Percentiles rank a stretch among this genome's conserved stretches.
phyloP scores from a whole-genome alignment of 495 filamentous ascomycete genomes.

The Tuber borchii region DNA sequence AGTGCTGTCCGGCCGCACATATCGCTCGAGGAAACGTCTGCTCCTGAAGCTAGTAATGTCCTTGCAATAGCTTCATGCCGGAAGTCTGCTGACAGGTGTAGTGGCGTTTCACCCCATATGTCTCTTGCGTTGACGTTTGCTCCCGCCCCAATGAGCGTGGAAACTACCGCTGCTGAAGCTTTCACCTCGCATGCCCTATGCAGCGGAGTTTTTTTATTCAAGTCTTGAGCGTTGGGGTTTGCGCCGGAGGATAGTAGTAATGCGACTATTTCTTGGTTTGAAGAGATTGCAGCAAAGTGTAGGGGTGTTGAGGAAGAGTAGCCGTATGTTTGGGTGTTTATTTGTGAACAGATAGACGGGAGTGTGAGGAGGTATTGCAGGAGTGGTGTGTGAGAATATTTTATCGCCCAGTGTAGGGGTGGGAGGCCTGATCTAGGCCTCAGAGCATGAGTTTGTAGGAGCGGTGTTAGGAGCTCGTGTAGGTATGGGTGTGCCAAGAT shows the following conservation, averaged over 20 bases:
- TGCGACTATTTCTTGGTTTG: background rate
- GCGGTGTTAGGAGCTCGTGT: background rate
- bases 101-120: constrained; percentile 23
- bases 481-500: background rate
- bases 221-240: constrained; percentile 7
- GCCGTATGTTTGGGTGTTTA: background rate
- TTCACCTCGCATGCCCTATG: constrained; percentile 2
- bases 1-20: constrained; percentile 6
- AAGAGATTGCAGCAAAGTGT: background rate
- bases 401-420: background rate
- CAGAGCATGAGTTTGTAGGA: background rate
- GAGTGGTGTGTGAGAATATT: background rate
- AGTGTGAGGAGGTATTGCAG: background rate
- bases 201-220: constrained; percentile 4
- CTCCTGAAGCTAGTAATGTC: constrained; percentile 12
- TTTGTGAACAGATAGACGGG: background rate
- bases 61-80: constrained; percentile 11
- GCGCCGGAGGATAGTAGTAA: background rate
- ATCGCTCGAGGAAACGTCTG: constrained; percentile 13
- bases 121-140: constrained; percentile 30
- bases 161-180: constrained; percentile 5
- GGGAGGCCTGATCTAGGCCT: background rate
- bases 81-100: constrained; percentile 22
- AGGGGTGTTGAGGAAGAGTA: background rate
- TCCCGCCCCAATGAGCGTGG: constrained; percentile 24